Conservation (phyloP, 2,329 filamentous ascomycete species). For the Nemania sp. region DNA sequence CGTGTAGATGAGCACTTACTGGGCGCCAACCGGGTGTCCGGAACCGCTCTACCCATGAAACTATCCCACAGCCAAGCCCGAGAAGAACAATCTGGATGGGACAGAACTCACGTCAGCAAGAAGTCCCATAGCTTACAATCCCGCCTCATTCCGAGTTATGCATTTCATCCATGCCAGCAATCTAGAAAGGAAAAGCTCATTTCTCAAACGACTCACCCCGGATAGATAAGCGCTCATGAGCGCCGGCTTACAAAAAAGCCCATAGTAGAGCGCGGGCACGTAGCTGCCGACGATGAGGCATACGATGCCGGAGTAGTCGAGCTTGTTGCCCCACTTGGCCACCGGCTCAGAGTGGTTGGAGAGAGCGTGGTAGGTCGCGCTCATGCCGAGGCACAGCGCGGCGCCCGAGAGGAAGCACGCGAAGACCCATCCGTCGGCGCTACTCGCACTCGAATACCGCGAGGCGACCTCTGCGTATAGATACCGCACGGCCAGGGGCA, state of each 20-base stretch:
- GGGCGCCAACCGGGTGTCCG: slow-evolving; percentile 82
- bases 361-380: slow-evolving; percentile 81
- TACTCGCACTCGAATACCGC: slow-evolving; percentile 65
- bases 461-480: slow-evolving; percentile 63
- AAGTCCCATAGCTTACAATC: no score
- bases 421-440: slow-evolving; percentile 71
- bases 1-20: neutral
- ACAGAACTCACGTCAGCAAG: slow-evolving; percentile 5
- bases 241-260: slow-evolving; percentile 70
- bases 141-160: no score
- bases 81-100: slow-evolving; percentile 73
- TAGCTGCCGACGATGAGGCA: slow-evolving; percentile 89
- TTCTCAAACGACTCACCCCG: slow-evolving; percentile 59
- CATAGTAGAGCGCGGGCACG: slow-evolving; percentile 85
- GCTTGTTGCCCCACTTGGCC: slow-evolving; percentile 82
- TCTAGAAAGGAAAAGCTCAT: neutral
- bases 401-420: slow-evolving; percentile 79
- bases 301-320: slow-evolving; percentile 95
- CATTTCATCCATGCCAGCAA: neutral
- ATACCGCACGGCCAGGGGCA: slow-evolving; percentile 50
- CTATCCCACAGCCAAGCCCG: slow-evolving; percentile 73
- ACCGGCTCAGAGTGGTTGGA: slow-evolving; percentile 81
- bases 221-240: slow-evolving; percentile 74
- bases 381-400: slow-evolving; percentile 74
- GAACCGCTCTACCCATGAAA: slow-evolving; percentile 81